Percentiles rank a stretch among this genome's conserved stretches.
Conservation (phyloP, 169 alveolate genomes). For the Cryptosporidium andersoni region DNA sequence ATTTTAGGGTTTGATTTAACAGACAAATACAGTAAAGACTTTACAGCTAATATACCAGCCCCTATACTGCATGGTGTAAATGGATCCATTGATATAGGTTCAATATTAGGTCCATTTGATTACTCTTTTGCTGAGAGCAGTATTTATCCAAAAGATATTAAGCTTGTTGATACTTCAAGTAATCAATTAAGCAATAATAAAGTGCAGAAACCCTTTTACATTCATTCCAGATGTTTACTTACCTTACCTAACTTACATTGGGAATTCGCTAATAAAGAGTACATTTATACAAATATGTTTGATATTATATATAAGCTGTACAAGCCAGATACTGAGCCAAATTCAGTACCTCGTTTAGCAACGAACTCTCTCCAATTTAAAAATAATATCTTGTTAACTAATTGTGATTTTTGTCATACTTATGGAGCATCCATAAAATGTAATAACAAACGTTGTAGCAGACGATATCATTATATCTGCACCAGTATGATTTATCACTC, state of each 20-base stretch:
- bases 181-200: neutral
- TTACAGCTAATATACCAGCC: neutral
- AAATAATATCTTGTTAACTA: neutral
- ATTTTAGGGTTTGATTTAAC: conserved; percentile 28
- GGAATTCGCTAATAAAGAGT: conserved; percentile 27
- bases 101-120: conserved; percentile 63
- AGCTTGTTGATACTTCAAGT: conserved; percentile 2
- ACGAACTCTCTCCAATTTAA: conserved; percentile 33
- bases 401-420: conserved; percentile 30
- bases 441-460: conserved; percentile 24
- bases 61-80: conserved; percentile 66
- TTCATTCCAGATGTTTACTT: conserved; percentile 55
- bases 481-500: conserved; percentile 42
- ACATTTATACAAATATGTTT: conserved; percentile 53
- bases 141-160: neutral
- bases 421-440: conserved; percentile 65
- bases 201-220: neutral
- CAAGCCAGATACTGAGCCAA: conserved; percentile 14
- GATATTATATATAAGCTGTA: conserved; percentile 25
- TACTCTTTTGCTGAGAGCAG: neutral
- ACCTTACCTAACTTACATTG: conserved; percentile 53
- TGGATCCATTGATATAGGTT: conserved; percentile 67
- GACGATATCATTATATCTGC: conserved; percentile 60
- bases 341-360: conserved; percentile 26
- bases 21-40: conserved; percentile 19